phyloP scores from a whole-genome alignment of 2,329 filamentous ascomycete genomes.

The Pseudopithomyces chartarum region DNA sequence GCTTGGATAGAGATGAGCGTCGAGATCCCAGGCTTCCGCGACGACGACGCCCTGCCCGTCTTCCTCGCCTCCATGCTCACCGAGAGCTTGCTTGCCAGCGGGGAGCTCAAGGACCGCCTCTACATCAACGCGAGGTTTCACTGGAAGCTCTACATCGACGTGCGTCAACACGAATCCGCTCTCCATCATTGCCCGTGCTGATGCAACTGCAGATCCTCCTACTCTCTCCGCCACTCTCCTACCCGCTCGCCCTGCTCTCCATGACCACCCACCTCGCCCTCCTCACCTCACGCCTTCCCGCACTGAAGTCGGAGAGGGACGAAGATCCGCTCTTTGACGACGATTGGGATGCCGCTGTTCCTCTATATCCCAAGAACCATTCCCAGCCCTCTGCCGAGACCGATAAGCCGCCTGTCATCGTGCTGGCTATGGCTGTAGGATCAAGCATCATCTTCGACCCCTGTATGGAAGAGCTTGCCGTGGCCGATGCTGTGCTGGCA shows the following conservation, averaged over 20 bases:
- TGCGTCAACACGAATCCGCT: slow-evolving; percentile 55
- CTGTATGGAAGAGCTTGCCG: slow-evolving; percentile 85
- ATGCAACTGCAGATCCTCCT: slow-evolving; percentile 72
- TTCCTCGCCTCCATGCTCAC: slow-evolving; percentile 87
- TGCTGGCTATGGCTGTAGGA: slow-evolving; percentile 86
- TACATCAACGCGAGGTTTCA: slow-evolving; percentile 92
- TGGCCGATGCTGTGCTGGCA: slow-evolving; percentile 87
- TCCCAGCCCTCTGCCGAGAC: slow-evolving; percentile 30
- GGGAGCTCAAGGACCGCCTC: slow-evolving; percentile 68
- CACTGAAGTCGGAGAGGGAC: slow-evolving; percentile 84
- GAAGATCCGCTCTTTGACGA: slow-evolving; percentile 98
- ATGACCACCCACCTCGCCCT: slow-evolving; percentile 93
- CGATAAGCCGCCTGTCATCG: slow-evolving; percentile 80
- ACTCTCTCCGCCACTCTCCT: slow-evolving; percentile 89
- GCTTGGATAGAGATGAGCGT: slow-evolving; percentile 88
- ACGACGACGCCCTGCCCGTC: slow-evolving; percentile 87
- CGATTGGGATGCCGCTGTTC: slow-evolving; percentile 86
- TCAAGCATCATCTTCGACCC: slow-evolving; percentile 95
- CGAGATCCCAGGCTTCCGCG: slow-evolving; percentile 86
- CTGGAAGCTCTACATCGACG: slow-evolving; percentile 95
- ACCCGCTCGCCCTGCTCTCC: slow-evolving; percentile 89
- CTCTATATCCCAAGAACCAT: slow-evolving; percentile 68
- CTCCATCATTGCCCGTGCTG: slow-evolving; percentile 2
- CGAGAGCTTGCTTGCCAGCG: slow-evolving; percentile 80
- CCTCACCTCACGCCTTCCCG: slow-evolving; percentile 81